Evolutionary conservation across 2,329 filamentous ascomycete species (phyloP).

Genomic region (Orbilia ellipsospora): DNA sequence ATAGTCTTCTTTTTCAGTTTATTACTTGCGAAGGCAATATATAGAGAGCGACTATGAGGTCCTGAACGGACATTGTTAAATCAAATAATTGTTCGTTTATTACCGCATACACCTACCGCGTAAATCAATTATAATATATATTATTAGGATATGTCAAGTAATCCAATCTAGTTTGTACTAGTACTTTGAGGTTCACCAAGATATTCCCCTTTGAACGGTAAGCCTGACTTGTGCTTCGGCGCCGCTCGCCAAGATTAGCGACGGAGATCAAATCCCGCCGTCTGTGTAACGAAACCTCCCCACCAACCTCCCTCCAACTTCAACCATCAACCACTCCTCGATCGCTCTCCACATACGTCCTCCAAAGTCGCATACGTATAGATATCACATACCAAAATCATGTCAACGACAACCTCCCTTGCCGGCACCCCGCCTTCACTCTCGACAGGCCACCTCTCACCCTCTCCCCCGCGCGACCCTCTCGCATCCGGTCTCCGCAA

Average conservation of each 20-base stretch:
- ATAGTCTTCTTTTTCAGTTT: too few species aligned
- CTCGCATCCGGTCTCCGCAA: constrained; percentile 57
- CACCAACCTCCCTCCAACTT: constrained; percentile 1
- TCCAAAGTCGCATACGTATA: not conserved
- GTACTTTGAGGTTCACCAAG: too few species aligned
- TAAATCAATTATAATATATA: too few species aligned
- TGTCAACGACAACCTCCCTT: constrained; percentile 43
- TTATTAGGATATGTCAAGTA: too few species aligned
- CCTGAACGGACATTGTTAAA: too few species aligned
- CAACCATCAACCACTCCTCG: not conserved
- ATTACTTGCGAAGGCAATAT: too few species aligned
- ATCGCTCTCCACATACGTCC: not conserved
- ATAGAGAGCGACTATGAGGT: too few species aligned
- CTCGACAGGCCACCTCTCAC: constrained; percentile 39
- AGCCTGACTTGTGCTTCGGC: too few species aligned
- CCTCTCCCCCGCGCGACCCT: constrained; percentile 55
- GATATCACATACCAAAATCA: not conserved
- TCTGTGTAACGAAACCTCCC: constrained; percentile 3
- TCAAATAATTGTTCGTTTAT: too few species aligned
- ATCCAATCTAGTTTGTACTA: too few species aligned
- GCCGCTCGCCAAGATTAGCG: not conserved
- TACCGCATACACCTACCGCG: too few species aligned
- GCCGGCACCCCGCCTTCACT: constrained; percentile 47
- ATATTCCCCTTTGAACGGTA: too few species aligned
- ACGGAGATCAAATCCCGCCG: constrained; percentile 4